Conservation (phyloP, 208 protist genomes). For the Crithidia acanthocephali region DNA sequence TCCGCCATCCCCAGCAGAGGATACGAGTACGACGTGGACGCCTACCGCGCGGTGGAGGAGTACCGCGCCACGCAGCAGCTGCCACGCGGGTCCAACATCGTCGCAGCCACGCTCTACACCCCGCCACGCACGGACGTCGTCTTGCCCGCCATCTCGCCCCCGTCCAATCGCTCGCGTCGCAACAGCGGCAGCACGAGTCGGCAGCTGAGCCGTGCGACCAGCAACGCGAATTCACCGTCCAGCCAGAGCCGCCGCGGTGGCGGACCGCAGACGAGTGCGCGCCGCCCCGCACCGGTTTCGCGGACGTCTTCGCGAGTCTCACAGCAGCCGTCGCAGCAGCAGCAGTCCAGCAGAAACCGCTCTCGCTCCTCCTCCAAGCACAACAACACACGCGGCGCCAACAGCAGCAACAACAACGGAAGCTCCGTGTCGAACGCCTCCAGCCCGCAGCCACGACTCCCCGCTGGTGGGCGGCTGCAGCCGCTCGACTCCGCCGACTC, state of each 20-base stretch:
- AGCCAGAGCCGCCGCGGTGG: background rate
- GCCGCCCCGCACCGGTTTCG: background rate
- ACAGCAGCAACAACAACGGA: background rate
- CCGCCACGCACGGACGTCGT: background rate
- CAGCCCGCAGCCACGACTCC: background rate
- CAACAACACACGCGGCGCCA: background rate
- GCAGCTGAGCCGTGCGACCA: constrained; percentile 6
- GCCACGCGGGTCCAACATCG: background rate
- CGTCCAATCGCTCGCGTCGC: background rate
- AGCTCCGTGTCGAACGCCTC: background rate
- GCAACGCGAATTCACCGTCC: constrained; percentile 7
- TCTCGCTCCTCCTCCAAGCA: background rate
- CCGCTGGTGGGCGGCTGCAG: constrained; percentile 5
- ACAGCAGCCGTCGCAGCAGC: constrained; percentile 8
- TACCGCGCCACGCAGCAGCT: constrained; percentile 22
- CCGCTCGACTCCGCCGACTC: background rate
- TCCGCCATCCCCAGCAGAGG: constrained; percentile 42
- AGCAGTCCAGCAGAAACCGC: background rate
- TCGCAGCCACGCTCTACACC: constrained; percentile 6
- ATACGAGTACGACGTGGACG: constrained; percentile 21
- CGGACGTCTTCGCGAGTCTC: background rate
- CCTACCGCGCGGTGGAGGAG: constrained; percentile 19
- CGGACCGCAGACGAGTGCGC: background rate
- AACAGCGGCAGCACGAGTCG: constrained; percentile 9
- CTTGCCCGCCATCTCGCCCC: constrained; percentile 16